These are phyloP conservation scores for Salicornia ramosissima DNA, from an alignment of 148 eudicot species.

Conservation along the genomic window DNA sequence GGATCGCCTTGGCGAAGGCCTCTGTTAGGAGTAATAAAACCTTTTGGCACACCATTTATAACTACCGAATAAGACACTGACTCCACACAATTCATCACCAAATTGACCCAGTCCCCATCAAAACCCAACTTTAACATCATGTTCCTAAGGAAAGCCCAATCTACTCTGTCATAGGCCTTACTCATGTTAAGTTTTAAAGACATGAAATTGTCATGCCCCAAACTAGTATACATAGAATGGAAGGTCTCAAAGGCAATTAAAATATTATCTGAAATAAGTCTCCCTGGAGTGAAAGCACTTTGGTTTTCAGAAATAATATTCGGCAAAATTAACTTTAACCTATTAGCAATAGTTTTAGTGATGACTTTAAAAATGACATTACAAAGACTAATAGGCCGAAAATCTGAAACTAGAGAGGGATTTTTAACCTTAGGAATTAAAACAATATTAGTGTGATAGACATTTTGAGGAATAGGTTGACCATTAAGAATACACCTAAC, in stretches of 20 bases:
- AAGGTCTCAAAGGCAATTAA: background rate
- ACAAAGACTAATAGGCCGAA: background rate
- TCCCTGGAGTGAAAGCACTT: background rate
- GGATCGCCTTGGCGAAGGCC: conserved; percentile 17
- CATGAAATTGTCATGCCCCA: background rate
- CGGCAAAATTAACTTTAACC: background rate
- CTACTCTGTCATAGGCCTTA: conserved; percentile 1
- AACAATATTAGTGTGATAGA: background rate
- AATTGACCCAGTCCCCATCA: background rate
- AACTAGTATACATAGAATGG: background rate
- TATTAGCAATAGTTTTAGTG: background rate
- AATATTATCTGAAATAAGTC: background rate
- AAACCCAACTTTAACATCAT: background rate
- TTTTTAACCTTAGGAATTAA: background rate
- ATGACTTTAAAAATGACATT: background rate
- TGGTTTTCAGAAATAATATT: background rate
- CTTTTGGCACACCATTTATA: background rate
- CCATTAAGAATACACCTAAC: background rate
- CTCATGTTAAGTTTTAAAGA: background rate
- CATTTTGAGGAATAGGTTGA: background rate
- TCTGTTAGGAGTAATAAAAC: background rate
- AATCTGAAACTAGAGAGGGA: too few species aligned
- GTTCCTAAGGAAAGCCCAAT: background rate
- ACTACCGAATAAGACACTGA: background rate
- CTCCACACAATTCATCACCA: background rate